Conservation (phyloP, 2,329 filamentous ascomycete species). For the Westerdykella sp. region DNA sequence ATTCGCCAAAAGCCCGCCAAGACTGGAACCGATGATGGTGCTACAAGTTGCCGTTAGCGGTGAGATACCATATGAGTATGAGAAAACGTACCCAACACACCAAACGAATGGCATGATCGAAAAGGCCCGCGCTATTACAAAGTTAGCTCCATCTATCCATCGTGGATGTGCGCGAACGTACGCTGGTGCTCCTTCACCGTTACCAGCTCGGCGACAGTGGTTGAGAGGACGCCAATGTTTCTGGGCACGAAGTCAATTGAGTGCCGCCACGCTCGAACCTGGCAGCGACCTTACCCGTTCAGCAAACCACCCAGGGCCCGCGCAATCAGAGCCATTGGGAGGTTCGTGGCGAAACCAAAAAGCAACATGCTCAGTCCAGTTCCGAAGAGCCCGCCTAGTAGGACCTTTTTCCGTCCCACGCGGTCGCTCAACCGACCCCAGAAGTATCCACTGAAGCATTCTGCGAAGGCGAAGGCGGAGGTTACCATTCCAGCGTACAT, state of each 20-base stretch:
- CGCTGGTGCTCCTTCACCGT: constrained; percentile 90
- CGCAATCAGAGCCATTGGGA: constrained; percentile 77
- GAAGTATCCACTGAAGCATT: constrained; percentile 85
- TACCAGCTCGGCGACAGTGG: constrained; percentile 88
- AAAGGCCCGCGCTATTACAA: constrained; percentile 69
- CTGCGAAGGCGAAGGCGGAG: constrained; percentile 90
- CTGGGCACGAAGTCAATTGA: constrained; percentile 43
- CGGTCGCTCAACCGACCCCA: constrained; percentile 92
- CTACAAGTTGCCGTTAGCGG: constrained; percentile 41
- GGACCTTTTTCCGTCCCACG: constrained; percentile 85
- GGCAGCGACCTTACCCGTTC: constrained; percentile 65
- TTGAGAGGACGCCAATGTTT: constrained; percentile 92
- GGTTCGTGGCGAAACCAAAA: constrained; percentile 82
- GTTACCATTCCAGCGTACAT: constrained; percentile 95
- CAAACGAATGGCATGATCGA: constrained; percentile 98
- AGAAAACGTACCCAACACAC: constrained; percentile 69
- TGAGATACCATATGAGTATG: constrained; percentile 4
- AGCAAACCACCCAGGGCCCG: constrained; percentile 83
- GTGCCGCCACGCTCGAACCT: constrained; percentile 14
- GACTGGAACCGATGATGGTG: constrained; percentile 85
- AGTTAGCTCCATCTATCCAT: constrained; percentile 18
- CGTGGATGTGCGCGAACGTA: constrained; percentile 41
- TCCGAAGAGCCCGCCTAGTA: constrained; percentile 81
- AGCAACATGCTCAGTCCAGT: constrained; percentile 88
- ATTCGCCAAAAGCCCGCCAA: constrained; percentile 82